Conservation (phyloP, 2,329 filamentous ascomycete genomes). For the Aureobasidium mangrovei region DNA sequence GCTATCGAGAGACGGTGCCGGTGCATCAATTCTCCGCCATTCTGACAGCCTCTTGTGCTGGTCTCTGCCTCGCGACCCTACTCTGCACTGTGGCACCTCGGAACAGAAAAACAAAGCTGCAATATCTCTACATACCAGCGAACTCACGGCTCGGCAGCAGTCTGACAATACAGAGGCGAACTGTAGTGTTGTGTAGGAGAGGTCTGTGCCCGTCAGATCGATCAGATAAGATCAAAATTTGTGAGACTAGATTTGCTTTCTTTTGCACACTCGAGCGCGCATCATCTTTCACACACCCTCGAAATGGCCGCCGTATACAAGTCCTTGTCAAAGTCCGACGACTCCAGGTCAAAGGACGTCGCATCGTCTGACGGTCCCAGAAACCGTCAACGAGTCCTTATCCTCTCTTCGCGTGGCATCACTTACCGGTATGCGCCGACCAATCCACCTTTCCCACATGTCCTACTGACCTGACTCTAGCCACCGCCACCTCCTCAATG, state of each 20-base stretch:
- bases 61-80: background rate
- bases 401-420: constrained; percentile 85
- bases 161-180: too few relatives aligned
- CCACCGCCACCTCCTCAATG: constrained; percentile 86
- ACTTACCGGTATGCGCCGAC: constrained; percentile 59
- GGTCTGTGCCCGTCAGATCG: background rate
- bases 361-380: constrained; percentile 26
- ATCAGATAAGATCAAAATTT: constrained; percentile 4
- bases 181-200: too few relatives aligned
- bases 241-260: background rate
- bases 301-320: constrained; percentile 51
- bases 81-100: too few relatives aligned
- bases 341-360: constrained; percentile 24
- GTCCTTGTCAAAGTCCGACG: constrained; percentile 37
- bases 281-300: background rate
- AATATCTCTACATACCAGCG: too few relatives aligned
- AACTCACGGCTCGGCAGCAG: background rate
- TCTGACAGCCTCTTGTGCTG: background rate
- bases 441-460: background rate
- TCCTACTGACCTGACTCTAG: constrained; percentile 36
- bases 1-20: constrained; percentile 6
- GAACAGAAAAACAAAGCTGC: too few relatives aligned
- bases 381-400: constrained; percentile 60
- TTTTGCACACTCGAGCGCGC: background rate
- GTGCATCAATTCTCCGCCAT: background rate